Conservation (phyloP, 1,284 basidiomycete genomes). For the Moesziomyces aphidis region DNA sequence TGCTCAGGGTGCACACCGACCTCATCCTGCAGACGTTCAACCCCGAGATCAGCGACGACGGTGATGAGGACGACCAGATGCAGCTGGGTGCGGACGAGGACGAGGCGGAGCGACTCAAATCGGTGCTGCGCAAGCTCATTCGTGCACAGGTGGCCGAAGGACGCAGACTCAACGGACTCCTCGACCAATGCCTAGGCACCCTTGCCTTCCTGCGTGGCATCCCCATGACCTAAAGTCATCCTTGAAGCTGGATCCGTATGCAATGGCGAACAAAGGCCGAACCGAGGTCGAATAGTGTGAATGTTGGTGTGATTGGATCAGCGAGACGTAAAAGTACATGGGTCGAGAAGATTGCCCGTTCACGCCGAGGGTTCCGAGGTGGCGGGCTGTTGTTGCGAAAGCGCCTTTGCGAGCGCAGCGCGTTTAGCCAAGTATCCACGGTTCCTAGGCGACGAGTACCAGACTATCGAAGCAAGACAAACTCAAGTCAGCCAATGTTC, state of each 20-base stretch:
- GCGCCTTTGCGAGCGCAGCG: conserved; percentile 21
- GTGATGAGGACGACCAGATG: conserved; percentile 61
- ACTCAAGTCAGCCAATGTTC: neutral
- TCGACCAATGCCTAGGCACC: conserved; percentile 64
- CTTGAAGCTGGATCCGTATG: neutral
- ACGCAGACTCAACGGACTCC: conserved; percentile 50
- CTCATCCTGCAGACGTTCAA: conserved; percentile 27
- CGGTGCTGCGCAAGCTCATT: conserved; percentile 48
- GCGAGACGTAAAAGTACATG: conserved; percentile 19
- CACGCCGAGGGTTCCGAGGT: too few relatives aligned
- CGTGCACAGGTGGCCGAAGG: conserved; percentile 50
- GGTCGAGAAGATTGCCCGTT: neutral
- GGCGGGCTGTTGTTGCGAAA: conserved; percentile 10
- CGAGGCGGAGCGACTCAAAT: conserved; percentile 37
- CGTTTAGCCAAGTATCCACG: conserved; percentile 56
- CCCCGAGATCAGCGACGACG: conserved; percentile 79
- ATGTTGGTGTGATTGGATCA: conserved; percentile 1
- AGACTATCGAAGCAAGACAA: conserved; percentile 30
- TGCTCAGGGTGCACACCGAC: conserved; percentile 86
- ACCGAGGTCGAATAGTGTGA: neutral
- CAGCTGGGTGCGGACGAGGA: conserved; percentile 26
- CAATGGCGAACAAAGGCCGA: neutral
- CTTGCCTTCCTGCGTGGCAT: conserved; percentile 61
- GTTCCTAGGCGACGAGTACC: conserved; percentile 52
- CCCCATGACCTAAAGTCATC: conserved; percentile 49